Conservation (phyloP, 192 early-diverging fungal species). For the Rhizophagus clarus region DNA sequence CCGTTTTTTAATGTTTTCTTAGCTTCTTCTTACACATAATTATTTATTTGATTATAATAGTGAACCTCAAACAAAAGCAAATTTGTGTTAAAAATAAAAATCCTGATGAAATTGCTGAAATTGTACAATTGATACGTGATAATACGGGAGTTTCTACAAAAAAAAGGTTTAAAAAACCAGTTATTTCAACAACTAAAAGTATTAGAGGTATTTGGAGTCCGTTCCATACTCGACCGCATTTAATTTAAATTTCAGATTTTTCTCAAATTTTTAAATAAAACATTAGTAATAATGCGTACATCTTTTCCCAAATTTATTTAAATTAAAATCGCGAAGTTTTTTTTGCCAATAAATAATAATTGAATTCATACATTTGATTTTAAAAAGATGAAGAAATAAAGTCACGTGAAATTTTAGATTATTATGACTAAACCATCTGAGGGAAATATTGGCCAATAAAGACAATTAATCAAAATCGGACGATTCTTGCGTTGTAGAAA, state of each 20-base stretch:
- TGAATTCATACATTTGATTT: too few species aligned
- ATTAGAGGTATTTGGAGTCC: slow-evolving; percentile 85
- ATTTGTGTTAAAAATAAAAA: slow-evolving; percentile 69
- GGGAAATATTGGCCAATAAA: too few species aligned
- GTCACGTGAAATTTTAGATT: too few species aligned
- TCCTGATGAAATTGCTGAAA: slow-evolving; percentile 60
- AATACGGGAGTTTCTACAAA: slow-evolving; percentile 64
- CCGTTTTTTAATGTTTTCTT: neutral
- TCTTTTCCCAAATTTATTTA: too few species aligned
- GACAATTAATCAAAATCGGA: too few species aligned
- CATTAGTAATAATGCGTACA: too few species aligned
- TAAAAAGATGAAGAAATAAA: too few species aligned
- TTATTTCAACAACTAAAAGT: slow-evolving; percentile 76
- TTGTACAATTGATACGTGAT: slow-evolving; percentile 63
- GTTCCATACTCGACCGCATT: slow-evolving; percentile 70
- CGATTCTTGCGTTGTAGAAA: too few species aligned
- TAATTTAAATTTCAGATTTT: slow-evolving; percentile 54
- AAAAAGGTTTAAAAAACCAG: slow-evolving; percentile 65
- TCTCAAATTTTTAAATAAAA: too few species aligned
- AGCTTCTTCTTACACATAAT: neutral
- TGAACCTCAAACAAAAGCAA: slow-evolving; percentile 62
- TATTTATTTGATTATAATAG: slow-evolving; percentile 34
- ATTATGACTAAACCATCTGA: too few species aligned
- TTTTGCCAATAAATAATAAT: too few species aligned
- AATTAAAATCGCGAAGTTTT: too few species aligned